Base-by-base conservation (phyloP, 2,329 filamentous ascomycete species). In the Dendrostoma leiphaemia region DNA sequence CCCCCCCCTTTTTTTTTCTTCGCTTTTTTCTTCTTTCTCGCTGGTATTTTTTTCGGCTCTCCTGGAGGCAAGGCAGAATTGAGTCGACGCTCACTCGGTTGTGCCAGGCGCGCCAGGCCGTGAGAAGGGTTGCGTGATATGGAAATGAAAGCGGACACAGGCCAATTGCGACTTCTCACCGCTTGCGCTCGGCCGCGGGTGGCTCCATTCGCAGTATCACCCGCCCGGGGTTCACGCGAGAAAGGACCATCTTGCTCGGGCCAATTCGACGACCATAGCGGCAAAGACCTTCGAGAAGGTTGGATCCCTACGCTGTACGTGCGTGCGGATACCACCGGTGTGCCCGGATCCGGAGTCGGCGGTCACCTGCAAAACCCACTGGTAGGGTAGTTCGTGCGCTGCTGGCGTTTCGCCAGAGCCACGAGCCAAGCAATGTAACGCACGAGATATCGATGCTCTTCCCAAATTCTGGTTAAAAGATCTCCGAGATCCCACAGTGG, bases 61-160 rank as follows among this genome's bases (percentile, higher is more conserved):
- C 7, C 21, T 9, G 19, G 7, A 8, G 23, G 46, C 46, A 28
- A 38, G 45, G 32, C 40, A 49, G 50, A n/a, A n/a, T n/a, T n/a
- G n/a, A n/a, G n/a, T n/a, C n/a, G n/a, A n/a, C n/a, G n/a, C n/a
- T n/a, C n/a, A n/a, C n/a, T n/a, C n/a, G n/a, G n/a, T n/a, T n/a
- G n/a, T n/a, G n/a, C n/a, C n/a, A n/a, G n/a, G n/a, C n/a, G n/a
- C n/a, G 37, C 48, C 48, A 26, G 44, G n/a, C 8, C 23, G 34
- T n/a, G n/a, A n/a, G 28, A 28, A 29, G 19, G 31, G 35, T 40
- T 57, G 55, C 52, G 51, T 52, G 52, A 51, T 38, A 55, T 51
- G 48, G 52, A 55, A 48, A 57, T 57, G 52, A 57, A 50, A 55
- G 55, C 55, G 55, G 55, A 45, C 52, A 55, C 43, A 24, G 6